These are phyloP conservation scores for Yarrowia osloensis DNA, from an alignment of 805 yeast genomes.

Conservation along the genomic window DNA sequence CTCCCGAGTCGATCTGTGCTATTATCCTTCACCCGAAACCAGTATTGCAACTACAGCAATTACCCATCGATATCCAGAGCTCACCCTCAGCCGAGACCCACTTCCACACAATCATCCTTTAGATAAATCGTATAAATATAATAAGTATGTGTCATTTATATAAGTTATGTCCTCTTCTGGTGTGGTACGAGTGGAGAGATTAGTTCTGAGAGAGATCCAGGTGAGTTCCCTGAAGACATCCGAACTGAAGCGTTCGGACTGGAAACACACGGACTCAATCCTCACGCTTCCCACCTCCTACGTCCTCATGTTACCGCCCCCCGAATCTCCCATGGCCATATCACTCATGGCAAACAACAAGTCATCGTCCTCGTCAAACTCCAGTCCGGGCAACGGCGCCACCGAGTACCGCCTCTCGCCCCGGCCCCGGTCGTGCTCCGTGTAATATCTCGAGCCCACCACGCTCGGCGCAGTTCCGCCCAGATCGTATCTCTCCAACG, in stretches of 20 bases:
- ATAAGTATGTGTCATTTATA: constrained; percentile 19
- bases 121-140: constrained; percentile 8
- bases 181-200: too few relatives aligned
- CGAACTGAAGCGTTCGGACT: too few relatives aligned
- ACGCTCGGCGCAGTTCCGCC: neutral
- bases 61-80: too few relatives aligned
- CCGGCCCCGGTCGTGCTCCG: constrained; percentile 14
- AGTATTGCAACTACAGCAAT: too few relatives aligned
- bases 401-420: constrained; percentile 33
- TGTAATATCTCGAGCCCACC: constrained; percentile 12
- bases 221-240: too few relatives aligned
- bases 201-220: too few relatives aligned
- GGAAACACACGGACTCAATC: neutral
- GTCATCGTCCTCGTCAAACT: constrained; percentile 42
- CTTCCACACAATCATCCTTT: too few relatives aligned
- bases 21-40: too few relatives aligned
- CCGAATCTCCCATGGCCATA: constrained; percentile 37
- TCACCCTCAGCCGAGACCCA: too few relatives aligned
- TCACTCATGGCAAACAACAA: constrained; percentile 46
- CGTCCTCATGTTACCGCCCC: neutral
- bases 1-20: too few relatives aligned
- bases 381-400: constrained; percentile 17
- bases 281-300: too few relatives aligned
- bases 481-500: constrained; percentile 1
- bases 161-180: constrained; percentile 7